Conservation (phyloP, 129 eudicot genomes). For the Chrysanthemum lavandulifolium region DNA sequence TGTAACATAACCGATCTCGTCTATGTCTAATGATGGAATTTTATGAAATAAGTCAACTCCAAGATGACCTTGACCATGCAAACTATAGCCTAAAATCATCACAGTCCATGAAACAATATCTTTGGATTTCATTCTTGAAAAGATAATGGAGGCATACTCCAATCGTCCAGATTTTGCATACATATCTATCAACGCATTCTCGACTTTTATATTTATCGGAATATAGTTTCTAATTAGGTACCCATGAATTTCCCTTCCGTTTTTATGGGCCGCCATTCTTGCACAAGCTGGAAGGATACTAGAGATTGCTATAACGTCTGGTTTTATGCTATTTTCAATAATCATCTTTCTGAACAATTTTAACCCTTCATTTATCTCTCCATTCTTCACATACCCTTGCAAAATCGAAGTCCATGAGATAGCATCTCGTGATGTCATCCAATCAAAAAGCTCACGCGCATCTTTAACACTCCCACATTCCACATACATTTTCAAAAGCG, state of each 20-base stretch:
- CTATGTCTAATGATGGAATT: slow-evolving; percentile 31
- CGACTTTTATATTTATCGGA: slow-evolving; percentile 39
- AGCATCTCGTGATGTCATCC: slow-evolving; percentile 41
- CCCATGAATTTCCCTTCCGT: slow-evolving; percentile 58
- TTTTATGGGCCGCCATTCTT: slow-evolving; percentile 60
- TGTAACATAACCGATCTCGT: slow-evolving; percentile 39
- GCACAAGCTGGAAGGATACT: slow-evolving; percentile 66
- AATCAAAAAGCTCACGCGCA: slow-evolving; percentile 49
- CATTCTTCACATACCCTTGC: slow-evolving; percentile 57
- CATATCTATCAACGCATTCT: slow-evolving; percentile 60
- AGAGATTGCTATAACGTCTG: slow-evolving; percentile 41
- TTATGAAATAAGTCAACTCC: slow-evolving; percentile 48
- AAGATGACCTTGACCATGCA: slow-evolving; percentile 52
- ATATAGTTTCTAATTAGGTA: slow-evolving; percentile 41
- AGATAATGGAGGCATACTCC: slow-evolving; percentile 44
- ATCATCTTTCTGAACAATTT: slow-evolving; percentile 53
- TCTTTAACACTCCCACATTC: slow-evolving; percentile 54
- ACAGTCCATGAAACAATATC: slow-evolving; percentile 56
- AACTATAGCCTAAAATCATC: slow-evolving; percentile 56
- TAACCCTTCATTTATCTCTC: slow-evolving; percentile 56
- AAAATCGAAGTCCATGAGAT: slow-evolving; percentile 59
- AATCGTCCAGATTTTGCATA: slow-evolving; percentile 62
- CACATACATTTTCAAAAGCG: slow-evolving; percentile 63
- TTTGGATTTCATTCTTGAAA: slow-evolving; percentile 35
- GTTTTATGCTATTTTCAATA: slow-evolving; percentile 35